phyloP scores from a whole-genome alignment of 2,329 filamentous ascomycete species.

The Graphilbum fragrans region DNA sequence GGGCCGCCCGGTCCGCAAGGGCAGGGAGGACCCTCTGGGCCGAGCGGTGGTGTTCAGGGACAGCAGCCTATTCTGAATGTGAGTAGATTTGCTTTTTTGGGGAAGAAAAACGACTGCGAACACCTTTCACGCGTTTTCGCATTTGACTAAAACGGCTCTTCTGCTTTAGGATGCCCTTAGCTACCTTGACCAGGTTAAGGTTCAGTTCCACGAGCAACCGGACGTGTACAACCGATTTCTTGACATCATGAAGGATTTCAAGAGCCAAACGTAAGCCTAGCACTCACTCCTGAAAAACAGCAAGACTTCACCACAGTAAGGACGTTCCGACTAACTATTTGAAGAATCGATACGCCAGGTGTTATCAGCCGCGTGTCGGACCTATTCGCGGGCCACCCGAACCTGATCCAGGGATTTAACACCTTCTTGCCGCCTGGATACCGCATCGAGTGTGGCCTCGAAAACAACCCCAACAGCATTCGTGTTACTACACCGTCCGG shows the following conservation, averaged over 20 bases:
- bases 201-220: conserved; percentile 91
- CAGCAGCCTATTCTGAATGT: conserved; percentile 76
- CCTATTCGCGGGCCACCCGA: conserved; percentile 89
- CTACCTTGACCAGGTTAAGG: conserved; percentile 96
- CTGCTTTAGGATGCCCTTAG: conserved; percentile 57
- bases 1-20: too few species aligned
- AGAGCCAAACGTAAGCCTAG: conserved; percentile 73
- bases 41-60: conserved; percentile 56
- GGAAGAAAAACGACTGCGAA: too few species aligned
- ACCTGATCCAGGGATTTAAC: conserved; percentile 94
- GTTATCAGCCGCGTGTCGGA: conserved; percentile 95
- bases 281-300: too few species aligned
- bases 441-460: conserved; percentile 87
- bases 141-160: background rate
- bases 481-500: conserved; percentile 94
- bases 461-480: conserved; percentile 91
- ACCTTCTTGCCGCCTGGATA: conserved; percentile 95
- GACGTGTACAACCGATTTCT: conserved; percentile 96
- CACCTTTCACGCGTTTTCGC: background rate
- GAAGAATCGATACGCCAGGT: conserved; percentile 84
- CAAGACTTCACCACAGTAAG: too few species aligned
- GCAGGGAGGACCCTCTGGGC: conserved; percentile 24
- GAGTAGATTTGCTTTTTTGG: conserved; percentile 19
- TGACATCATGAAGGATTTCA: conserved; percentile 99
- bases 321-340: conserved; percentile 3